These are phyloP conservation scores for Irpex lacteus DNA, from an alignment of 1,284 basidiomycete species.

Conservation along the genomic window DNA sequence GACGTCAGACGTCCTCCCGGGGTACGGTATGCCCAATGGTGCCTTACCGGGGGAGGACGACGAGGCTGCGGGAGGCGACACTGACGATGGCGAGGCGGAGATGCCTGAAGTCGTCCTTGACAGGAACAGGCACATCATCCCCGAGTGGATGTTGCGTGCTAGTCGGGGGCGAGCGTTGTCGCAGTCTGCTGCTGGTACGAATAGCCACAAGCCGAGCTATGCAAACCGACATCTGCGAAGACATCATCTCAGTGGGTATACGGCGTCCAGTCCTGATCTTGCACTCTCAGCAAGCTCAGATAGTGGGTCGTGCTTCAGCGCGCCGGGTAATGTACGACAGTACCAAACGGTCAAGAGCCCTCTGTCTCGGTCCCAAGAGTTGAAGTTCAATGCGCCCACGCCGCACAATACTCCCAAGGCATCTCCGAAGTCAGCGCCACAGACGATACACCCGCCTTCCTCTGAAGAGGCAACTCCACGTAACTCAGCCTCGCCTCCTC, in stretches of 20 bases:
- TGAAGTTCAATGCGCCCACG: conserved; percentile 44
- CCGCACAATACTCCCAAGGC: conserved; percentile 52
- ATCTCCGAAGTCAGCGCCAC: conserved; percentile 22
- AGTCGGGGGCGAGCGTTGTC: conserved; percentile 51
- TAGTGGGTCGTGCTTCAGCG: conserved; percentile 15
- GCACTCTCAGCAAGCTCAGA: conserved; percentile 25
- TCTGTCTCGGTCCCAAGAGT: conserved; percentile 36
- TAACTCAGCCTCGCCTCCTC: neutral
- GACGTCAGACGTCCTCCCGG: conserved; percentile 5
- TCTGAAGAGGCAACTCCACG: neutral
- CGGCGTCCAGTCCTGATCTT: conserved; percentile 67
- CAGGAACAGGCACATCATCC: conserved; percentile 93
- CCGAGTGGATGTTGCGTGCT: conserved; percentile 83
- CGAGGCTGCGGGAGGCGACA: conserved; percentile 32
- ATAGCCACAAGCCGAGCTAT: conserved; percentile 18
- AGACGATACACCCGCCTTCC: neutral
- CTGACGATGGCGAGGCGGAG: conserved; percentile 64
- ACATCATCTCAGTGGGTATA: conserved; percentile 41
- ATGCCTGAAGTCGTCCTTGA: conserved; percentile 90
- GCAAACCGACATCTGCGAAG: conserved; percentile 26
- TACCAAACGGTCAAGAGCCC: conserved; percentile 34
- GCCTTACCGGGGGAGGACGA: neutral
- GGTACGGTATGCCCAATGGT: neutral
- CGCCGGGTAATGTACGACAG: conserved; percentile 3
- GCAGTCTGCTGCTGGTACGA: conserved; percentile 35